Evolutionary conservation across 257 asterid genomes (phyloP).

Genomic region (Oldenlandia corymbosa): DNA sequence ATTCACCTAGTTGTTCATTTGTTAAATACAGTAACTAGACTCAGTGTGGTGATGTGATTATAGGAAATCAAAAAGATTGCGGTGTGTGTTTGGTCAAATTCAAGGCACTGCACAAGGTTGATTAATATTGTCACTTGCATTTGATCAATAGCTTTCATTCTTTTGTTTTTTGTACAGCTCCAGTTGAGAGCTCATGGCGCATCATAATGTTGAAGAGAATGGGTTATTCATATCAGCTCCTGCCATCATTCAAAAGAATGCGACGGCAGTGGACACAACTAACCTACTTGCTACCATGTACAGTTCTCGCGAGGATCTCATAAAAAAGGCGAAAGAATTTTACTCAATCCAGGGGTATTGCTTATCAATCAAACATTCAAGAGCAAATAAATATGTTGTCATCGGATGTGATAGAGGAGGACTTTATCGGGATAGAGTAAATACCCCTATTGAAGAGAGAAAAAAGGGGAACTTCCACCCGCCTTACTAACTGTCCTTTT

Average conservation of each 20-base stretch:
- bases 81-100: too few species aligned
- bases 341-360: not conserved
- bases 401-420: not conserved
- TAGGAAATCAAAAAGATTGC: too few species aligned
- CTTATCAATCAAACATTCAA: not conserved
- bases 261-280: not conserved
- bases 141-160: too few species aligned
- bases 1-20: too few species aligned
- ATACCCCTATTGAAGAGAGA: not conserved
- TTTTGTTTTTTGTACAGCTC: not conserved
- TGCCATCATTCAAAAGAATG: not conserved
- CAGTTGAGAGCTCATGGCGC: not conserved
- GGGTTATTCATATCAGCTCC: too few species aligned
- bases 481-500: constrained; percentile 4
- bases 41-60: too few species aligned
- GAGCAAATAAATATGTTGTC: not conserved
- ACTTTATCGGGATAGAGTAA: not conserved
- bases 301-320: not conserved
- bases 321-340: too few species aligned
- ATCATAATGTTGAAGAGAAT: not conserved
- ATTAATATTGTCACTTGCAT: too few species aligned
- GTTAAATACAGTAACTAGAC: too few species aligned
- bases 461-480: not conserved
- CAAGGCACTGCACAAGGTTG: too few species aligned
- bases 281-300: not conserved